A percentile compares a stretch with the other conserved stretches of the same genome.
phyloP scores from a whole-genome alignment of 768 basidiomycete genomes.

The Amanita rubescens region DNA sequence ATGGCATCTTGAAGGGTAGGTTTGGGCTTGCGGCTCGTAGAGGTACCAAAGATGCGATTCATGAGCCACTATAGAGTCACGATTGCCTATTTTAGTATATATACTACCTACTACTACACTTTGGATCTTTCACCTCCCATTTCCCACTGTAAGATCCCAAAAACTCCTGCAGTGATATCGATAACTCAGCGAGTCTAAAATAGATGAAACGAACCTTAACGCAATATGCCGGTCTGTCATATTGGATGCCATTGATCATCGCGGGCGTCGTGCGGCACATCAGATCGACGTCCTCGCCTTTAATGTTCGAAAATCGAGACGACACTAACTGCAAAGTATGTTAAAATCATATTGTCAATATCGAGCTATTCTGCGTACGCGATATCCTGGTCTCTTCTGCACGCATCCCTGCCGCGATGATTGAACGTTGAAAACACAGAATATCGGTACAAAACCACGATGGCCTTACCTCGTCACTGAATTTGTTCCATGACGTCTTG shows the following conservation, averaged over 20 bases:
- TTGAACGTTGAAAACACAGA: background rate
- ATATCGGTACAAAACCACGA: background rate
- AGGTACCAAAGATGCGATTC: slow-evolving; percentile 82
- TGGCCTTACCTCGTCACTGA: slow-evolving; percentile 20
- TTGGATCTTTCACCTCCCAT: slow-evolving; percentile 25
- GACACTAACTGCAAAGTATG: slow-evolving; percentile 18
- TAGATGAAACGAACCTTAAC: slow-evolving; percentile 17
- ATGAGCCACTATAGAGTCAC: slow-evolving; percentile 27
- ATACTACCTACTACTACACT: slow-evolving; percentile 11
- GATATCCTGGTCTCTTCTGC: slow-evolving; percentile 16
- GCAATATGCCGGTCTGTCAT: slow-evolving; percentile 20
- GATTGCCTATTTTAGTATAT: background rate
- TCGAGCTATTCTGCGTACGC: slow-evolving; percentile 12
- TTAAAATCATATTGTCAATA: background rate
- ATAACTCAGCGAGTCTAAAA: background rate
- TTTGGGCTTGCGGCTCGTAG: slow-evolving; percentile 75
- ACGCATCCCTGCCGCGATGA: slow-evolving; percentile 22
- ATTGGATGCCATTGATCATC: slow-evolving; percentile 15
- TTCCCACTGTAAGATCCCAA: slow-evolving; percentile 26
- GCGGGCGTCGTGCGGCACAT: slow-evolving; percentile 25
- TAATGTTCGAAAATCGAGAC: slow-evolving; percentile 21
- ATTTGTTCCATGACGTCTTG: slow-evolving; percentile 22
- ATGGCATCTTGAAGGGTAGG: slow-evolving; percentile 91
- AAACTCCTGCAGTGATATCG: slow-evolving; percentile 17
- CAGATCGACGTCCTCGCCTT: slow-evolving; percentile 18